Evolutionary conservation across 176 grass and related monocot genomes (phyloP), one percentile per base, ranked within the genome.

Genomic region (Paspalum notatum): DNA sequence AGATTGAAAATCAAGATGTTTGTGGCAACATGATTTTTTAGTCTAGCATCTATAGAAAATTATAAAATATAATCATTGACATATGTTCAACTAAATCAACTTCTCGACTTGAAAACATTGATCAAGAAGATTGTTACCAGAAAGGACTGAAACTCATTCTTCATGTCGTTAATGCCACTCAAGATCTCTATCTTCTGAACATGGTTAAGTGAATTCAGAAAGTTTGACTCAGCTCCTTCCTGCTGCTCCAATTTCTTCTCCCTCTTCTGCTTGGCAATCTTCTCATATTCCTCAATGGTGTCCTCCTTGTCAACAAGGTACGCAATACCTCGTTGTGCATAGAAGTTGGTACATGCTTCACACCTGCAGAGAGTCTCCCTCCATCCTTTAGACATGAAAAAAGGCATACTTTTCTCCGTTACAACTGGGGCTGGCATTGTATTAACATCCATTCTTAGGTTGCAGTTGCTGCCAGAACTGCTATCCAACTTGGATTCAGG

Each of bases 121-220:
- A 32, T 32, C 32, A 83, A 58, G 71, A 12, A 84, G 72, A 68
- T 12, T 54, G 5, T 85, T 95, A 99, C 96, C 96, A 99, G 10
- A 78, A 99, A 99, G 67, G 92, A 91, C 48, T 81, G 92, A 24
- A 99, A 71, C 65, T 95, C 96, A 85, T 90, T 83, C 82, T 99
- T 93, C 84, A 99, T 91, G 72, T 95, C 96, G 86, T 82, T 88
- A 62, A 99, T 95, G 42, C 88, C 96, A 86, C 88, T 91, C 67
- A 95, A 62, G 62, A 99, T 86, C 82, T 99, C 96, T 13, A 99
- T 99, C 80, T 99, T 95, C 86, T 99, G 93, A 70, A 99, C 80
- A 91, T 99, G 96, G 65, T 88, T 24, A 16, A 99, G 85, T 41
- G 87, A 95, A 72, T 90, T 95, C 44, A 99, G 79, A 73, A 99